Evolutionary conservation across 1,284 basidiomycete genomes (phyloP), one percentile per base, ranked within the genome.

Genomic region (Sanghuangporus sanghuang): DNA sequence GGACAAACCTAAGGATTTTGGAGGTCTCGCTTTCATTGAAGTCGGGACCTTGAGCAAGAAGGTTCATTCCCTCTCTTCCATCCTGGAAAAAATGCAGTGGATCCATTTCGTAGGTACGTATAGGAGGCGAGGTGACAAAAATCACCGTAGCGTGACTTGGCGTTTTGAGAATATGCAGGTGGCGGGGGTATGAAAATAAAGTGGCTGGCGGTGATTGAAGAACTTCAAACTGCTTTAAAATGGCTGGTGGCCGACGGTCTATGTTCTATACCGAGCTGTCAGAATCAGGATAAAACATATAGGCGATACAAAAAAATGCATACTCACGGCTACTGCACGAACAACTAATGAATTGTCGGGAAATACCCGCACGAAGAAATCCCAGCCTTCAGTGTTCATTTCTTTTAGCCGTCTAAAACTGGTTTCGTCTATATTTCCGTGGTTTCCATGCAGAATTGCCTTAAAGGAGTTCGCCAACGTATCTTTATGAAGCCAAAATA

Each of bases 191-290:
- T 5, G 71, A 73, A 35, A 77, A 75, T 36, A 89, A 74, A 12
- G 78, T 73, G 1, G 76, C 74, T 12, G 85, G 81, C 9, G 78
- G 78, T 3, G 85, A 82, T 64, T 87, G 83, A 32, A 90, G 84
- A 14, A 95, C 75, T 2, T 84, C 85, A 69, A 92, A 88, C 59
- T 91, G 86, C 70, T 84, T 86, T 40, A 96, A 79, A 7, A 96
- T 78, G 0, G 93, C 95, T 1, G 94, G 94, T 5, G 95, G 94
- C 67, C 89, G 84, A n/a, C 89, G 82, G 71, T 96, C 93, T 66
- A 96, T 86, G 73, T 96, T 95, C 93, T 85, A 62, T 1, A 18
- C 14, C 14, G 35, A 48, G 12, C 23, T 32, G 18, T 40, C 39
- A 18, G 11, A 46, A 16, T 42, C 8, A 42, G 35, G 35, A 14